Conservation (phyloP, 768 basidiomycete genomes). For the Fomitopsis pulvina region DNA sequence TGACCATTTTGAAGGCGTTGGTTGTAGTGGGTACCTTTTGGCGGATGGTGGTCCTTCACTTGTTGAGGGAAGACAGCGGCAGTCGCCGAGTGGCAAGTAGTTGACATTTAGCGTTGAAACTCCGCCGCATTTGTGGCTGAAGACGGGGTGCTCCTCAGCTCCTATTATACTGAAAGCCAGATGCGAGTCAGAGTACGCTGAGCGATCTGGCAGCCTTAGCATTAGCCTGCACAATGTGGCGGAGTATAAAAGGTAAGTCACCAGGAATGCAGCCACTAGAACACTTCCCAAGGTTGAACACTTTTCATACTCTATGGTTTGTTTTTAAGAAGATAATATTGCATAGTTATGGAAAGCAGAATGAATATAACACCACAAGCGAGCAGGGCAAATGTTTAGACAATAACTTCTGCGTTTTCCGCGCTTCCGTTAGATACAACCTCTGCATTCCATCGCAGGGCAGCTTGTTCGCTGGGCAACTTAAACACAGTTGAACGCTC, state of each 20-base stretch:
- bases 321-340: no score
- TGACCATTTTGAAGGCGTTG: slow-evolving; percentile 68
- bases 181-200: neutral
- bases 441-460: neutral
- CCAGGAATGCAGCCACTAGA: no score
- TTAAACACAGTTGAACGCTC: slow-evolving; percentile 64
- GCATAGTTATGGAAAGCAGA: no score
- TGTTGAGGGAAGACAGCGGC: slow-evolving; percentile 7
- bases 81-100: slow-evolving; percentile 19
- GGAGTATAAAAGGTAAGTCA: neutral
- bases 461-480: neutral
- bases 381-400: no score
- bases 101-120: slow-evolving; percentile 20
- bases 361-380: no score
- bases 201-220: no score
- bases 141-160: neutral
- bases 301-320: no score
- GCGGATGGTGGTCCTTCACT: slow-evolving; percentile 14
- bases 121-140: slow-evolving; percentile 13
- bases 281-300: no score
- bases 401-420: no score
- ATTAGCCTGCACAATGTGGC: neutral
- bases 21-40: slow-evolving; percentile 21
- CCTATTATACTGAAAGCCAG: neutral
- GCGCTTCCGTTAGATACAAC: no score